Evolutionary conservation across 2,329 filamentous ascomycete genomes (phyloP), one percentile per base, ranked within the genome.

Genomic region (Didymella sp.): DNA sequence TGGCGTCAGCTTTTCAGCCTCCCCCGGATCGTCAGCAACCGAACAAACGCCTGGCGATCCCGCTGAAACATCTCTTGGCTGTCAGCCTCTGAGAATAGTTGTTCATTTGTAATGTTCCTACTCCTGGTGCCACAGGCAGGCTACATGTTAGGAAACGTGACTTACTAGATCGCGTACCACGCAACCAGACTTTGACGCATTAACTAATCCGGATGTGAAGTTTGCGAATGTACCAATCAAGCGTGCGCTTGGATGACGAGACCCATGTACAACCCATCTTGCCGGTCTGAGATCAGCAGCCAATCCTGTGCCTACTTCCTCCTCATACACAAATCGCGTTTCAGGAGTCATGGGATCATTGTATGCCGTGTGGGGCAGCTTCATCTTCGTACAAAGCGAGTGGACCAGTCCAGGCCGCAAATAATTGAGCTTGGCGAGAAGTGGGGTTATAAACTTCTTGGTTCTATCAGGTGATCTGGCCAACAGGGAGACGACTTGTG

Each of bases 341-440:
- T 64, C 57, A 0, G 67, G 65, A 30, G 65, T 72, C 65, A 70
- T 66, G 0, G 67, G 66, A 24, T 62, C 45, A 19, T 42, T 54
- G 15, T 66, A 49, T 2, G 51, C 31, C 8, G 52, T 38, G 0
- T 59, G 22, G 0, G 64, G 62, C 6, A 66, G 33, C 13, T 68
- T 46, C 1, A 60, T 46, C 2, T 58, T 55, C 27, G 62, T 59
- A 35, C 64, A 67, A 11, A 72, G 56, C 4, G 48, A 33, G 4
- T 51, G 49, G 2, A 66, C 51, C 15, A 70, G 54, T 24, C 68
- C 64, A 1, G 69, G 68, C 9, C 63, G 55, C 25, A 70, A 21
- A 35, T 73, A 67, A 15, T 68, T 63, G n/a, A 71, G 43, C 42
- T 72, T 72, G 11, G 61, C 61, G 2, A 70, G 35, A 2, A 73